These are phyloP conservation scores for Biscutella auriculata DNA, from an alignment of 441 rosid species.

Conservation along the genomic window DNA sequence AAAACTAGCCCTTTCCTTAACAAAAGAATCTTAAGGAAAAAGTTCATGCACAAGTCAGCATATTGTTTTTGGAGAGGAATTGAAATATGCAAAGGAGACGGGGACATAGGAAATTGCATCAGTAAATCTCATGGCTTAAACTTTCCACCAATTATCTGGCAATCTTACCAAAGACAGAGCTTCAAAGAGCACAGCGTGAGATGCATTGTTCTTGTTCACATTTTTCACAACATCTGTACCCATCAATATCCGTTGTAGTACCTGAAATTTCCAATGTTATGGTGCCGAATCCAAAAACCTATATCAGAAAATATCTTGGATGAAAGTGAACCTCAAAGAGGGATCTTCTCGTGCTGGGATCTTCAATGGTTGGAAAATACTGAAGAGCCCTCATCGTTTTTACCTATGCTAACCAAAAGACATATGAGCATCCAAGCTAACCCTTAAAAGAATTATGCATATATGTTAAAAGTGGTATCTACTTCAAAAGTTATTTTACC, in stretches of 20 bases:
- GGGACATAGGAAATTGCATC: not conserved
- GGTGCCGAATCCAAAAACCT: not conserved
- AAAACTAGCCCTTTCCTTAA: not conserved
- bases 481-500: not conserved
- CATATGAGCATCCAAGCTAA: slow-evolving; percentile 12
- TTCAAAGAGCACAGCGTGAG: slow-evolving; percentile 99
- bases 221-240: slow-evolving; percentile 99
- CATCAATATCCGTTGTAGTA: slow-evolving; percentile 89
- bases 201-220: slow-evolving; percentile 96
- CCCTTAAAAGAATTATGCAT: not conserved
- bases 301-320: not conserved
- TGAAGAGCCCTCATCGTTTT: slow-evolving; percentile 98
- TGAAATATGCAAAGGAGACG: not conserved
- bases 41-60: not conserved
- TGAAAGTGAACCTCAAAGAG: slow-evolving; percentile 73
- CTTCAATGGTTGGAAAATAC: slow-evolving; percentile 95
- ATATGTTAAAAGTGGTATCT: not conserved
- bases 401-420: slow-evolving; percentile 44
- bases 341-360: slow-evolving; percentile 84
- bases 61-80: too few relatives aligned
- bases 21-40: not conserved
- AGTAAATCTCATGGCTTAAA: not conserved
- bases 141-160: not conserved
- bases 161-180: slow-evolving; percentile 89
- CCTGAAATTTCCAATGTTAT: slow-evolving; percentile 39